phyloP scores from a whole-genome alignment of 2,329 filamentous ascomycete genomes.

The Westerdykella aurantiaca region DNA sequence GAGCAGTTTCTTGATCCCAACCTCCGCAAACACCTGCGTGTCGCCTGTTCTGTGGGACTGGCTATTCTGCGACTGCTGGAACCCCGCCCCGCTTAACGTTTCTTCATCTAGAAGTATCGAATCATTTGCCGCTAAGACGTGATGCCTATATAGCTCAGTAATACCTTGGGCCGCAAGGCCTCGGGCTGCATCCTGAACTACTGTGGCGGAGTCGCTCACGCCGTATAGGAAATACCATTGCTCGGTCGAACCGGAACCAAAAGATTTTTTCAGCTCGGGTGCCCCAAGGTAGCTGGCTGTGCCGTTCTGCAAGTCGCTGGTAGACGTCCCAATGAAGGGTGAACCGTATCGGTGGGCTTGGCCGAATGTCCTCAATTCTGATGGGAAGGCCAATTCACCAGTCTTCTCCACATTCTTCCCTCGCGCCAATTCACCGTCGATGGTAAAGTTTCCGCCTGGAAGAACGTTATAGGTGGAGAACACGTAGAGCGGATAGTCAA shows the following conservation, averaged over 20 bases:
- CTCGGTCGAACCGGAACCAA: constrained; percentile 51
- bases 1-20: constrained; percentile 21
- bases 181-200: constrained; percentile 3
- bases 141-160: constrained; percentile 51
- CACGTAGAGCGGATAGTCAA: constrained; percentile 57
- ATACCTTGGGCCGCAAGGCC: constrained; percentile 9
- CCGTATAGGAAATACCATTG: constrained; percentile 55
- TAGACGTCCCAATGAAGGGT: constrained; percentile 35
- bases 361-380: constrained; percentile 53
- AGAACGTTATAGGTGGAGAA: constrained; percentile 47
- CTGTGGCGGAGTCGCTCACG: constrained; percentile 20
- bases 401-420: constrained; percentile 45
- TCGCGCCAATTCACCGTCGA: constrained; percentile 45
- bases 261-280: constrained; percentile 44
- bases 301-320: constrained; percentile 53
- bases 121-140: constrained; percentile 52
- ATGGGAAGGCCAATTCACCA: constrained; percentile 52
- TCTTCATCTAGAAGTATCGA: constrained; percentile 48
- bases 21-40: constrained; percentile 18
- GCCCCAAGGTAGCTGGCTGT: constrained; percentile 51
- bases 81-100: constrained; percentile 2
- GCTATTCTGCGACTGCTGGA: constrained; percentile 5
- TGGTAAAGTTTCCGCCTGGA: constrained; percentile 39
- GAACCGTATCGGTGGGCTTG: constrained; percentile 12
- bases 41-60: constrained; percentile 4